Percentiles rank a stretch among this genome's conserved stretches.
These are phyloP conservation scores for Pulchroboletus neoregius DNA, from an alignment of 1,284 basidiomycete species.

Conservation along the genomic window DNA sequence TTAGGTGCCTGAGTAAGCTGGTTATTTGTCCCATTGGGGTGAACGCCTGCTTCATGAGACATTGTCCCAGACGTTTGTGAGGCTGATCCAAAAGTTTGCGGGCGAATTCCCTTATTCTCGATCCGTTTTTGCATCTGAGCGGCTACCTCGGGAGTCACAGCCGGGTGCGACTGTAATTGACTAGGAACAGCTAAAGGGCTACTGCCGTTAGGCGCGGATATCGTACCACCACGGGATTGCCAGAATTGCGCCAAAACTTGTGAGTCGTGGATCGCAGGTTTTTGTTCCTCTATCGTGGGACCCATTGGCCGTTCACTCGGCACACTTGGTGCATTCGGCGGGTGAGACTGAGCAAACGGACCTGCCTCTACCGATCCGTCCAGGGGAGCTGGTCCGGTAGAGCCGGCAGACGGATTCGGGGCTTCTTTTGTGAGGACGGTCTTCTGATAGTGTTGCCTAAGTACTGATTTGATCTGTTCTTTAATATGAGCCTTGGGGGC, in stretches of 20 bases:
- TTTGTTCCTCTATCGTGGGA: conserved; percentile 22
- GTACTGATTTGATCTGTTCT: conserved; percentile 16
- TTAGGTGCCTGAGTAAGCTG: conserved; percentile 5
- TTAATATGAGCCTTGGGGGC: neutral
- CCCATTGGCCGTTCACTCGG: conserved; percentile 10
- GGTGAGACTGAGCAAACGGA: conserved; percentile 15
- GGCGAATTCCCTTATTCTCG: conserved; percentile 36
- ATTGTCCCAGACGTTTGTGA: conserved; percentile 8
- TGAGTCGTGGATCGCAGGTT: conserved; percentile 13
- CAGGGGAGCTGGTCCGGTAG: neutral
- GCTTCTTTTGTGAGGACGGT: conserved; percentile 12
- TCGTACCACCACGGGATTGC: conserved; percentile 26
- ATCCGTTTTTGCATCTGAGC: conserved; percentile 52
- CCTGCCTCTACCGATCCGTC: conserved; percentile 8
- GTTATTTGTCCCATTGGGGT: conserved; percentile 3
- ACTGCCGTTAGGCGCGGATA: conserved; percentile 1
- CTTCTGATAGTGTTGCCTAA: conserved; percentile 21
- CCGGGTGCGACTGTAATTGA: conserved; percentile 13
- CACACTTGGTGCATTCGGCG: conserved; percentile 1
- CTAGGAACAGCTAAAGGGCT: conserved; percentile 6
- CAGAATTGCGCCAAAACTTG: conserved; percentile 27
- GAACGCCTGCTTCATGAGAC: conserved; percentile 13
- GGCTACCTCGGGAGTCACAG: conserved; percentile 27
- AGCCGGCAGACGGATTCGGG: conserved; percentile 3
- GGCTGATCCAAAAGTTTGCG: conserved; percentile 12